Evolutionary conservation across 2,329 filamentous ascomycete genomes (phyloP), one percentile per base, ranked within the genome.

Genomic region (Allantophomopsis lycopodina): DNA sequence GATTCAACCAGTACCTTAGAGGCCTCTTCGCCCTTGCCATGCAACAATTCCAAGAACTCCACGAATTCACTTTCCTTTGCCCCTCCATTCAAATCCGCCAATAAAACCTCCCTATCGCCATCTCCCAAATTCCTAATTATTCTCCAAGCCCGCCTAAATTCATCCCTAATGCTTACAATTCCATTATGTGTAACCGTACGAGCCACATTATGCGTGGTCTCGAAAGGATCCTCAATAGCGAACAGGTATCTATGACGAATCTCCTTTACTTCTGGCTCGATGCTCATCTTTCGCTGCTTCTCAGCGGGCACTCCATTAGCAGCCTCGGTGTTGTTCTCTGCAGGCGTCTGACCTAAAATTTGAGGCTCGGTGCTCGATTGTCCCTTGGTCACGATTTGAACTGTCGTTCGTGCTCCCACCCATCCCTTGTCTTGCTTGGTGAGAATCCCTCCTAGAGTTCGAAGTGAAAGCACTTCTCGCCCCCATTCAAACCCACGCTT

Each of bases 181-280:
- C 86, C 85, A 44, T 78, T 73, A 52, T 89, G 83, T 6, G 81
- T 87, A 1, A 94, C 86, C 0, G 86, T 94, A 37, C 85, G 69
- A 3, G 83, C 88, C 28, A 94, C 82, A 50, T 94, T 95, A 59
- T 94, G 86, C 32, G 86, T 79, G 2, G 78, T 61, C 61, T 94
- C 86, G 52, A 94, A 94, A 0, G 88, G 88, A 55, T 94, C 88
- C 55, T 94, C 88, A 44, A 95, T 88, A 23, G 85, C 84, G 48
- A 94, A 83, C 4, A 94, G 69, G 56, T 86, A 94, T 11, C 86
- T 76, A 52, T 87, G 76, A 2, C 83, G 74, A 12, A 89, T 70
- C 52, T 87, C 83, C 49, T 81, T 83, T 6, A 46, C 50, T 35
- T 58, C 54, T 39, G 54, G 53, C 52, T 10, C 54, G 10, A 51